Percentiles rank a stretch among this genome's conserved stretches.
Evolutionary conservation across 495 filamentous ascomycete genomes (phyloP).

Genomic region (Aspergillus heteromorphus): DNA sequence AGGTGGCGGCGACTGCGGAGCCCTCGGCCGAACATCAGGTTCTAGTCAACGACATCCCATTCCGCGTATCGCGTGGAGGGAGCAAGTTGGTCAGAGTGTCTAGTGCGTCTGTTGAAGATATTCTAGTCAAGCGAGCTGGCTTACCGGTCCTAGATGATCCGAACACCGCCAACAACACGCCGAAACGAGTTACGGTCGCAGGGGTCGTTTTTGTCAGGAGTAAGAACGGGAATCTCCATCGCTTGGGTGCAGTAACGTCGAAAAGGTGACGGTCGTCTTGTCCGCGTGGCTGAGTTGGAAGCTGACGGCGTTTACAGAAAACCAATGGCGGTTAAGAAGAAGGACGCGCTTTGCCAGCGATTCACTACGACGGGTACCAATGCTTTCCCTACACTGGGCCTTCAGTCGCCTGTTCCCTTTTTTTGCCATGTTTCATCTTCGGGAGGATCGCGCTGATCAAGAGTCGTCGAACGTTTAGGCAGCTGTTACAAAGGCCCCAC

Average conservation of each 20-base stretch:
- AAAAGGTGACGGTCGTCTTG: conserved; percentile 31
- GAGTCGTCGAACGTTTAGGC: conserved; percentile 49
- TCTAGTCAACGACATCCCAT: conserved; percentile 68
- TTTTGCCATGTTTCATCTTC: conserved; percentile 6
- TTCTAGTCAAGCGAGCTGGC: conserved; percentile 22
- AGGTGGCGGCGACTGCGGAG: conserved; percentile 28
- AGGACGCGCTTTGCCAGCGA: conserved; percentile 75
- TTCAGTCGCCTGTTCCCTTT: conserved; percentile 6
- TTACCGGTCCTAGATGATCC: conserved; percentile 53
- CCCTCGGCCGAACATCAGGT: conserved; percentile 56
- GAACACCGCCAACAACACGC: conserved; percentile 63
- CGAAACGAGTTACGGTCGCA: conserved; percentile 69
- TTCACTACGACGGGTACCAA: conserved; percentile 86
- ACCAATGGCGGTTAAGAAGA: conserved; percentile 56
- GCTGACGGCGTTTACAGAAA: conserved; percentile 30
- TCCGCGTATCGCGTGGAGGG: conserved; percentile 68
- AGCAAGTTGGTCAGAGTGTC: conserved; percentile 76
- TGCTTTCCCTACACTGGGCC: conserved; percentile 12
- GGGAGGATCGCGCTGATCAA: conserved; percentile 16
- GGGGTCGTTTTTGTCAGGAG: conserved; percentile 85
- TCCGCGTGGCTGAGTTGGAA: not conserved
- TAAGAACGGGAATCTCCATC: conserved; percentile 87
- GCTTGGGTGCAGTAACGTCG: conserved; percentile 43
- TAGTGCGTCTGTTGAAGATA: conserved; percentile 47
- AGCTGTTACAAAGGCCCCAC: conserved; percentile 72